phyloP scores from a whole-genome alignment of 139 green algal species.

The Picocystis salinarum region DNA sequence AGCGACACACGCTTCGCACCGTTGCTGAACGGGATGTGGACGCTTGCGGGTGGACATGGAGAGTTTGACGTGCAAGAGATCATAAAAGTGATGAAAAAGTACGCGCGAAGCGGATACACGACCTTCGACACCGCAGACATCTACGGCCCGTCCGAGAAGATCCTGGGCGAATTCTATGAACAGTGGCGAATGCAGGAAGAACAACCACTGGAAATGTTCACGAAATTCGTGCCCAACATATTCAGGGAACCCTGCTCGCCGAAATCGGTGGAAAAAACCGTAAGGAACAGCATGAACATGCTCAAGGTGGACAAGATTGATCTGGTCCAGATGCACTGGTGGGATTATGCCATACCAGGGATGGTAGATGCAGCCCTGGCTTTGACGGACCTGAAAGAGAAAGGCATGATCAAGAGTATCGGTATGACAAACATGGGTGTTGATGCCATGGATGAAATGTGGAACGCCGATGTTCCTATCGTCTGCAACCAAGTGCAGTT shows the following conservation, averaged over 20 bases:
- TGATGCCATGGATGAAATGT: neutral
- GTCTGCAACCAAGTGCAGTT: constrained; percentile 7
- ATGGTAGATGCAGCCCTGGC: neutral
- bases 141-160: neutral
- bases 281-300: neutral
- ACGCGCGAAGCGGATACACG: neutral
- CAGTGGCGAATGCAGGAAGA: neutral
- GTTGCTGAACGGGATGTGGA: neutral
- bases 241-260: neutral
- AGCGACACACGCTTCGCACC: too few relatives aligned
- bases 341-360: neutral
- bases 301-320: constrained; percentile 7
- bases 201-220: constrained; percentile 2
- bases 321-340: constrained; percentile 4
- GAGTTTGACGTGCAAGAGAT: neutral
- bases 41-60: neutral
- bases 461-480: neutral
- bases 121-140: constrained; percentile 9
- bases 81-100: neutral
- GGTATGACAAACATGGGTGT: constrained; percentile 2
- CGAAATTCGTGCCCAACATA: constrained; percentile 5
- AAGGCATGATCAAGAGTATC: constrained; percentile 1
- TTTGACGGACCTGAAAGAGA: neutral
- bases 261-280: neutral
- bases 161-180: constrained; percentile 1